Base-by-base conservation (phyloP, 768 basidiomycete genomes). In the Agrocybe chaxingu region DNA sequence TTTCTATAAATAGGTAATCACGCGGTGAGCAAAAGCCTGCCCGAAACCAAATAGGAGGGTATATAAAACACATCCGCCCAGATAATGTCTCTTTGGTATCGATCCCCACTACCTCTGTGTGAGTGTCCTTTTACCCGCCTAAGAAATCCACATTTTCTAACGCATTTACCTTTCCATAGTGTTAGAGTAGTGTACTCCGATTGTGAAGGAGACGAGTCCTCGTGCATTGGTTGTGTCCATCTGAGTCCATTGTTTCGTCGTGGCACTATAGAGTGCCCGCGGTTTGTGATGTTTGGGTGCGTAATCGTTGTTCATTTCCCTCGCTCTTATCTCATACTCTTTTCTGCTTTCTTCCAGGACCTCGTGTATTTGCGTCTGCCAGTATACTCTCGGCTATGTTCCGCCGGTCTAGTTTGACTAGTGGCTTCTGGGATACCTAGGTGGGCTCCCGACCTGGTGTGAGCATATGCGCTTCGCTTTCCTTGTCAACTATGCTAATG, bases 101-200 rank as follows among this genome's bases (percentile, higher is more conserved):
- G 48, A 53, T 48, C 55, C 58, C 58, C 58, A 47, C 50, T 48
- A 36, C 49, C 48, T 52, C 48, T 47, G 44, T 29, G 54, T 55
- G 52, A n/a, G 54, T 50, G 31, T 33, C 30, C 18, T 35, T 50
- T 46, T 10, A 6, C 12, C 29, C 33, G 32, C 24, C 10, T 30
- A 19, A 18, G 7, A 38, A 18, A 18, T 9, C 7, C 16, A 6
- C n/a, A 1, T 45, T 16, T 32, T 30, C 40, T 50, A 34, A 45
- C 8, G 1, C 18, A 32, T 3, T 43, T 19, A 19, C 12, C 19
- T 29, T 11, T 18, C 13, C 47, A 42, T 5, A 42, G 36, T 46
- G 30, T 45, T 45, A 32, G 53, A 24, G 24, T 47, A 40, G 49
- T 54, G 48, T 49, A 19, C 44, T 16, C 48, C 49, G 42, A 46